Percentiles rank a stretch among this genome's conserved stretches.
These are phyloP conservation scores for Venustampulla echinocandica DNA, from an alignment of 495 filamentous ascomycete genomes.

Conservation along the genomic window DNA sequence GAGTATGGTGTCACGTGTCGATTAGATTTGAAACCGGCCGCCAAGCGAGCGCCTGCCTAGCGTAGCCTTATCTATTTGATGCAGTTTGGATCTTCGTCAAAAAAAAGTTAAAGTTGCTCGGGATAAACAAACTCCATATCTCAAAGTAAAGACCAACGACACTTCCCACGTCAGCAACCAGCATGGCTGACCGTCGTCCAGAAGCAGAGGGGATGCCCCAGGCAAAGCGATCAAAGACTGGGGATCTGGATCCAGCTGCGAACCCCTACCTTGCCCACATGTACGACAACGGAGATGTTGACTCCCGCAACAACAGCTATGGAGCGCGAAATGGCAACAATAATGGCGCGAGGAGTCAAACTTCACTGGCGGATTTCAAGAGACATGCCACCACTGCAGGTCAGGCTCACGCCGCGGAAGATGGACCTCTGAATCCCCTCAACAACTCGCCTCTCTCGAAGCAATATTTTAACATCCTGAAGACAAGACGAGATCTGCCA, in stretches of 20 bases:
- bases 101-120: conserved; percentile 7
- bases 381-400: conserved; percentile 75
- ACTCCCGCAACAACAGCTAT: conserved; percentile 20
- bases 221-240: conserved; percentile 38
- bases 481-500: conserved; percentile 74
- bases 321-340: conserved; percentile 28
- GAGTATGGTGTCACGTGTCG: not conserved
- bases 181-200: conserved; percentile 35
- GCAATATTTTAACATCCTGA: conserved; percentile 81
- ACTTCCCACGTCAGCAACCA: conserved; percentile 13
- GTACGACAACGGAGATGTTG: conserved; percentile 43
- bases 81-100: conserved; percentile 4
- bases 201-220: conserved; percentile 28
- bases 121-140: conserved; percentile 4
- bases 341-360: conserved; percentile 33
- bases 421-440: conserved; percentile 80
- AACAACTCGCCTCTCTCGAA: conserved; percentile 64
- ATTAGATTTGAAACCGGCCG: not conserved
- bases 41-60: not conserved
- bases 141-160: conserved; percentile 2
- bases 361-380: conserved; percentile 55
- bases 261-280: conserved; percentile 93
- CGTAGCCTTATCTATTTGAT: not conserved
- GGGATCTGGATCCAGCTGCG: conserved; percentile 23
- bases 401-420: conserved; percentile 64